These are phyloP conservation scores for Solanum chilense DNA, from an alignment of 257 asterid species.

Conservation along the genomic window DNA sequence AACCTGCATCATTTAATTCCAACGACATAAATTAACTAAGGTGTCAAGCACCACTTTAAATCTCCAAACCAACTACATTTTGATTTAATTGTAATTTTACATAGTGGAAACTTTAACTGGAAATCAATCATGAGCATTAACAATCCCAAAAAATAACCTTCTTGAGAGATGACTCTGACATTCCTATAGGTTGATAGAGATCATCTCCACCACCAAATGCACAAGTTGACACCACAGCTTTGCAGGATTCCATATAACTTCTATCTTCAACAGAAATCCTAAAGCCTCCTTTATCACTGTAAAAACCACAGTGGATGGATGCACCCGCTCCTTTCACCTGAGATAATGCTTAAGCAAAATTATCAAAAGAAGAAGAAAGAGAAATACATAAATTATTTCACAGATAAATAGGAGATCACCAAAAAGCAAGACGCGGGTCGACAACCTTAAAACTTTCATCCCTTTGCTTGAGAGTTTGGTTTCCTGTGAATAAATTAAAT, in stretches of 20 bases:
- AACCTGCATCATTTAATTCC: constrained; percentile 36
- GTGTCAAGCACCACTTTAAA: not conserved
- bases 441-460: constrained; percentile 67
- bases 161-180: constrained; percentile 25
- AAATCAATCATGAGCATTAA: not conserved
- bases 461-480: constrained; percentile 78
- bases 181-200: constrained; percentile 92
- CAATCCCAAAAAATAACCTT: constrained; percentile 12
- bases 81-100: not conserved
- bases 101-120: not conserved
- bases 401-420: not conserved
- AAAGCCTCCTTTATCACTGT: constrained; percentile 79
- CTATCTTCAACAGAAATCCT: constrained; percentile 74
- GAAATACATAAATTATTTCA: not conserved
- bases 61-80: not conserved
- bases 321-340: constrained; percentile 47
- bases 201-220: constrained; percentile 99
- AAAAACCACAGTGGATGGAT: constrained; percentile 63
- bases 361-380: not conserved
- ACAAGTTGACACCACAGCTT: constrained; percentile 92
- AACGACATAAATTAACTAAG: not conserved
- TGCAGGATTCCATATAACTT: constrained; percentile 58
- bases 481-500: constrained; percentile 85
- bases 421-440: not conserved
- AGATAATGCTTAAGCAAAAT: not conserved